Conservation (phyloP, 2,329 filamentous ascomycete species). For the Monosporascus sp. region DNA sequence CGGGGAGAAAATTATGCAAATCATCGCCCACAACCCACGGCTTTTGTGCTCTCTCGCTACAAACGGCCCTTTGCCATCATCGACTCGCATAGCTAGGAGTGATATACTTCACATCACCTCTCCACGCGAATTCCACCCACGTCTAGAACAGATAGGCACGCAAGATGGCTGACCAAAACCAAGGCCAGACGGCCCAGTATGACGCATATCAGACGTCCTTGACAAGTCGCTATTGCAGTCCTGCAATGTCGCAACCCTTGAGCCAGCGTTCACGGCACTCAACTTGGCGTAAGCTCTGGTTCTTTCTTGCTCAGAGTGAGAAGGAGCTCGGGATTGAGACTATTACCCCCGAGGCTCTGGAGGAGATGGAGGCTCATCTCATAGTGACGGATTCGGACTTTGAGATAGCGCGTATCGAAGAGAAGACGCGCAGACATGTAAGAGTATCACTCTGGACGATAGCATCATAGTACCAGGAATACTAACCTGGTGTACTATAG, state of each 20-base stretch:
- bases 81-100: no score
- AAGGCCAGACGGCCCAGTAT: slow-evolving; percentile 24
- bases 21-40: no score
- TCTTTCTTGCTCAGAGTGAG: slow-evolving; percentile 76
- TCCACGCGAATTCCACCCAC: no score
- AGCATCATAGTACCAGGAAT: background rate
- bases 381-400: slow-evolving; percentile 75
- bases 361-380: slow-evolving; percentile 69
- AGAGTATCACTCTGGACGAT: no score
- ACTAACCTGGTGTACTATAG: slow-evolving; percentile 6
- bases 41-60: no score
- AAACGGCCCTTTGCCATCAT: no score
- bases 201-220: slow-evolving; percentile 63
- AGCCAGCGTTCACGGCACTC: slow-evolving; percentile 67
- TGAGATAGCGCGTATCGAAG: slow-evolving; percentile 66
- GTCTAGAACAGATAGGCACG: no score
- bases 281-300: slow-evolving; percentile 81
- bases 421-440: slow-evolving; percentile 63
- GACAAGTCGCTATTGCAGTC: slow-evolving; percentile 66
- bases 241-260: slow-evolving; percentile 76
- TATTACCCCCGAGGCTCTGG: slow-evolving; percentile 69
- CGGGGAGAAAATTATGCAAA: no score
- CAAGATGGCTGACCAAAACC: no score
- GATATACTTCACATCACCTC: no score
- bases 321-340: slow-evolving; percentile 68